A percentile compares a stretch with the other conserved stretches of the same genome.
phyloP scores from a whole-genome alignment of 345 rosid species.

The Camelina hispida region DNA sequence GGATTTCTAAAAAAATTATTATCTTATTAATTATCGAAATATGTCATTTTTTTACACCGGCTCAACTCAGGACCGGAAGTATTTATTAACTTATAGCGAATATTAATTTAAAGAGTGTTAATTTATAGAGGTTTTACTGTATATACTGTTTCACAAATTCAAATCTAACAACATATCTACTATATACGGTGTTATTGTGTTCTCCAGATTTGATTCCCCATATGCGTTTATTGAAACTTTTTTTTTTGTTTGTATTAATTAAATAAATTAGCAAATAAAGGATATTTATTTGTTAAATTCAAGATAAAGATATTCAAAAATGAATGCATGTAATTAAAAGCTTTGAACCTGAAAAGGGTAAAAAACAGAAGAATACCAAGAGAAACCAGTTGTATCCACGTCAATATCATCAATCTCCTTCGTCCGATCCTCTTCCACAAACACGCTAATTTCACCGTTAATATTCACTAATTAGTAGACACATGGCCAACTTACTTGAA shows the following conservation, averaged over 20 bases:
- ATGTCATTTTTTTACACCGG: too few relatives aligned
- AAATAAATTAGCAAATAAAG: not conserved
- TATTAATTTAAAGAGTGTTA: too few relatives aligned
- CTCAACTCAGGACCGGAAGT: too few relatives aligned
- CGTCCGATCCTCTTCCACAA: constrained; percentile 29
- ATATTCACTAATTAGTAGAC: constrained; percentile 13
- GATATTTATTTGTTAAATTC: not conserved
- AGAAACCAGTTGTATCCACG: constrained; percentile 33
- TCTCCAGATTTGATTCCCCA: constrained; percentile 5
- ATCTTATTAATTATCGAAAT: too few relatives aligned
- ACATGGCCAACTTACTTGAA: constrained; percentile 19
- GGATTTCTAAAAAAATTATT: too few relatives aligned
- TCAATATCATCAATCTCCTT: constrained; percentile 27
- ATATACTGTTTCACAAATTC: not conserved
- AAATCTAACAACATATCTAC: constrained; percentile 2
- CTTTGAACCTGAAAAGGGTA: constrained; percentile 29
- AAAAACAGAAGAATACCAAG: constrained; percentile 1
- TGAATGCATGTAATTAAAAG: constrained; percentile 40
- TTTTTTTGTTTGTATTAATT: not conserved
- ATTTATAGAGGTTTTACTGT: too few relatives aligned
- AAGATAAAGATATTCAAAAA: constrained; percentile 6
- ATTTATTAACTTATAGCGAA: too few relatives aligned
- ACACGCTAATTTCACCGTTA: constrained; percentile 22
- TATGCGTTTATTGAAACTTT: constrained; percentile 1
- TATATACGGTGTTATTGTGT: not conserved